Evolutionary conservation across 1,284 basidiomycete species (phyloP).

Genomic region (Termitomyces sp.): DNA sequence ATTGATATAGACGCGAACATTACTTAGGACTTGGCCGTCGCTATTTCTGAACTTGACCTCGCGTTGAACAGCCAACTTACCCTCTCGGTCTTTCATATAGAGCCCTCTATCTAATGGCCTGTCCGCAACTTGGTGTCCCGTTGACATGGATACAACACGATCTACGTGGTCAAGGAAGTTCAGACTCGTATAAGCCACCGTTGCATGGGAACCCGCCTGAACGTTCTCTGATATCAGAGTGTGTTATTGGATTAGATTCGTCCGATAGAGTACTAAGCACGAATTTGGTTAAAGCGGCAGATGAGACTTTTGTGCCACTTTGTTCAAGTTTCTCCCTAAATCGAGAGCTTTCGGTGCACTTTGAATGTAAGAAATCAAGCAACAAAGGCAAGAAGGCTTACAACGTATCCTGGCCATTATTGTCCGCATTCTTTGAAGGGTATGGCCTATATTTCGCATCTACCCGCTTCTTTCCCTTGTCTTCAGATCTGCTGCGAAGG

Average conservation of each 20-base stretch:
- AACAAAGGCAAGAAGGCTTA: not conserved
- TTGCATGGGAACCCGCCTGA: conserved; percentile 39
- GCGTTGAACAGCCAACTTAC: conserved; percentile 49
- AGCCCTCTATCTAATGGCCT: conserved; percentile 33
- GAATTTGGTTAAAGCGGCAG: conserved; percentile 45
- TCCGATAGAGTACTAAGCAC: conserved; percentile 55
- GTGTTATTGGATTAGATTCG: conserved; percentile 65
- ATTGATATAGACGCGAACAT: conserved; percentile 55
- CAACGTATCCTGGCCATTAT: conserved; percentile 8
- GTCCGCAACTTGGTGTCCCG: conserved; percentile 67
- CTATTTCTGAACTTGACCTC: conserved; percentile 20
- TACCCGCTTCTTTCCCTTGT: conserved; percentile 17
- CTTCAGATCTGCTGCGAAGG: conserved; percentile 11
- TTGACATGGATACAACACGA: conserved; percentile 51
- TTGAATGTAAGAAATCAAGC: not conserved
- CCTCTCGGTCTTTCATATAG: conserved; percentile 42
- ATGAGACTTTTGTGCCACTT: conserved; percentile 32
- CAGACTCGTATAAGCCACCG: not conserved
- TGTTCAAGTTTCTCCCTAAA: conserved; percentile 10
- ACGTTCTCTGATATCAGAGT: conserved; percentile 57
- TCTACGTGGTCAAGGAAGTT: conserved; percentile 33
- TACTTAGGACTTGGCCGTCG: conserved; percentile 35
- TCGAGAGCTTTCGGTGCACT: not conserved
- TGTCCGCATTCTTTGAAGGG: conserved; percentile 7
- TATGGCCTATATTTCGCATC: conserved; percentile 24